Conservation (phyloP, 805 yeast genomes). For the Nakazawaea populi region DNA sequence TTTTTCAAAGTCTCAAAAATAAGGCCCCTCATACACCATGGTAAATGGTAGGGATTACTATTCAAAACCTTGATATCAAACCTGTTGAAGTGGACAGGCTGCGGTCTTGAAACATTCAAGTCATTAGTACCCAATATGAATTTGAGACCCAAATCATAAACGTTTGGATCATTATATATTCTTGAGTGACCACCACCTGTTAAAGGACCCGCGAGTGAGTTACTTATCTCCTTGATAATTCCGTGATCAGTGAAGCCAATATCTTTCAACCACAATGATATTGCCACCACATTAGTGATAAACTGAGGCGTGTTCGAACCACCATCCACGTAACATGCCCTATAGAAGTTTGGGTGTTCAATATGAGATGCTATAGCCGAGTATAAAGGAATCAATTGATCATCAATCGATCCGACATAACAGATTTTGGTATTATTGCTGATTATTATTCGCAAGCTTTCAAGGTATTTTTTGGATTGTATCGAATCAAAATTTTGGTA, state of each 20-base stretch:
- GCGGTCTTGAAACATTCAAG: constrained; percentile 26
- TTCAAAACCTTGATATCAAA: constrained; percentile 65
- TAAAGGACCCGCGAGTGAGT: constrained; percentile 76
- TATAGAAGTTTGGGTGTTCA: constrained; percentile 81
- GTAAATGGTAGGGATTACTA: constrained; percentile 77
- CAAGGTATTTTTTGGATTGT: constrained; percentile 66
- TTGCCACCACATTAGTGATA: constrained; percentile 63
- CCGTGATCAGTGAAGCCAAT: constrained; percentile 81
- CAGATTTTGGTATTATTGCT: constrained; percentile 70
- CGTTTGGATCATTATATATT: constrained; percentile 78
- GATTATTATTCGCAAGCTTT: constrained; percentile 59
- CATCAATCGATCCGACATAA: constrained; percentile 86
- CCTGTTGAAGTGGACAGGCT: constrained; percentile 22
- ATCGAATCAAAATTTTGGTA: constrained; percentile 71
- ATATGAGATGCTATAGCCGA: constrained; percentile 80
- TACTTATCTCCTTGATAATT: constrained; percentile 77
- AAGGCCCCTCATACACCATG: constrained; percentile 90
- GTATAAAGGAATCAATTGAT: constrained; percentile 89
- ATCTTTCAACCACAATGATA: constrained; percentile 71
- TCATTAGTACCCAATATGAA: constrained; percentile 73
- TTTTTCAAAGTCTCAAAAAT: constrained; percentile 42
- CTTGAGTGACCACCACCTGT: constrained; percentile 96
- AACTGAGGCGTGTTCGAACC: constrained; percentile 75
- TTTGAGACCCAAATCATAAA: constrained; percentile 73
- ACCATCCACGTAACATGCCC: constrained; percentile 87